Evolutionary conservation across 2,329 filamentous ascomycete species (phyloP).

Genomic region (Botrytis deweyae): DNA sequence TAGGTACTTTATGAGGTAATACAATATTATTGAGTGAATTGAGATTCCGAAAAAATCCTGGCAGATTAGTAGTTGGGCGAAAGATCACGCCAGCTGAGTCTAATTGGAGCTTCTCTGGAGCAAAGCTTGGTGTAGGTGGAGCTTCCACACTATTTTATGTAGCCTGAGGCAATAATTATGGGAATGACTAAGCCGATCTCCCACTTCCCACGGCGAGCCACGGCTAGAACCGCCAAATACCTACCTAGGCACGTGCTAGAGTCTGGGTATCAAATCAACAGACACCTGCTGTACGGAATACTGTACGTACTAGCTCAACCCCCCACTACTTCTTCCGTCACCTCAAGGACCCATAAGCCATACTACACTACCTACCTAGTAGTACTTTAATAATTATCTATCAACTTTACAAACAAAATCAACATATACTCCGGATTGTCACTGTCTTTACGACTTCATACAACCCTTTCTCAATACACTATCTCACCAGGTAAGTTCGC

Average conservation of each 20-base stretch:
- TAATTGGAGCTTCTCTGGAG: constrained; percentile 1
- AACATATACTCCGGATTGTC: neutral
- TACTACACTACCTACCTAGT: neutral
- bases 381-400: neutral
- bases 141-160: neutral
- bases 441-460: neutral
- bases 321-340: constrained; percentile 15
- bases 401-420: neutral
- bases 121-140: constrained; percentile 8
- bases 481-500: neutral
- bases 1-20: constrained; percentile 7
- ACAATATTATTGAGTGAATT: constrained; percentile 4
- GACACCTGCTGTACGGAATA: neutral
- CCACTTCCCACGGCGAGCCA: neutral
- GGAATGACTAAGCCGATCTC: neutral
- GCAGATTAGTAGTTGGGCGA: neutral
- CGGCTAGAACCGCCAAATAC: neutral
- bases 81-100: constrained; percentile 5
- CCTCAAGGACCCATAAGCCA: neutral
- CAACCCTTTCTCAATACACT: neutral
- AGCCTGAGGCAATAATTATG: neutral
- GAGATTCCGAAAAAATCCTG: constrained; percentile 13
- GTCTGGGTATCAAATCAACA: neutral
- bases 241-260: neutral
- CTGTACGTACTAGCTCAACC: constrained; percentile 1